phyloP scores from a whole-genome alignment of 192 early-diverging fungal species.

The Coemansia sp. region DNA sequence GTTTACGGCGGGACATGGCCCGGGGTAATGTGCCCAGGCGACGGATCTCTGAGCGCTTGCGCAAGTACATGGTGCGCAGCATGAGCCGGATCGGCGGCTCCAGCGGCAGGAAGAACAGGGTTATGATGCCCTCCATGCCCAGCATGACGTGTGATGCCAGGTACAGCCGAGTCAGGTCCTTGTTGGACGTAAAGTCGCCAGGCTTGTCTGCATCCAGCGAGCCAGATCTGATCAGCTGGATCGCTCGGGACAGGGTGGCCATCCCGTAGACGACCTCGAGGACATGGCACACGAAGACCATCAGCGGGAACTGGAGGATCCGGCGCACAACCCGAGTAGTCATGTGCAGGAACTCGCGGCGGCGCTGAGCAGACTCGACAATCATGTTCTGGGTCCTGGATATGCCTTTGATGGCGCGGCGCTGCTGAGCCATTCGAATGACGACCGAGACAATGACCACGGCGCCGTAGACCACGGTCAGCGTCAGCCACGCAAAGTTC shows the following conservation, averaged over 20 bases:
- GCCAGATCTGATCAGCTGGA: conserved; percentile 18
- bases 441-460: conserved; percentile 37
- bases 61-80: conserved; percentile 31
- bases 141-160: conserved; percentile 39
- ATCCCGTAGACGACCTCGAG: conserved; percentile 42
- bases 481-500: conserved; percentile 42
- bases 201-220: neutral
- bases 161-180: conserved; percentile 22
- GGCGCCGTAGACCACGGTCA: conserved; percentile 38
- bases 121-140: conserved; percentile 41
- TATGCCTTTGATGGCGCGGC: conserved; percentile 9
- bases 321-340: conserved; percentile 28
- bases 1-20: conserved; percentile 2
- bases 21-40: conserved; percentile 17
- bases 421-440: conserved; percentile 31
- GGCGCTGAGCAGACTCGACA: conserved; percentile 9
- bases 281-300: conserved; percentile 40
- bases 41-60: conserved; percentile 13
- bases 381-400: conserved; percentile 14
- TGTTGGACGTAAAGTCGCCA: neutral
- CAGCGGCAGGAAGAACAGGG: conserved; percentile 33
- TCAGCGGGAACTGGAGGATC: conserved; percentile 43
- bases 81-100: conserved; percentile 44
- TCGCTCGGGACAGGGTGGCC: conserved; percentile 12
- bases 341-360: conserved; percentile 29